phyloP scores from a whole-genome alignment of 1,284 basidiomycete genomes.

The Ceratobasidium theobromae region DNA sequence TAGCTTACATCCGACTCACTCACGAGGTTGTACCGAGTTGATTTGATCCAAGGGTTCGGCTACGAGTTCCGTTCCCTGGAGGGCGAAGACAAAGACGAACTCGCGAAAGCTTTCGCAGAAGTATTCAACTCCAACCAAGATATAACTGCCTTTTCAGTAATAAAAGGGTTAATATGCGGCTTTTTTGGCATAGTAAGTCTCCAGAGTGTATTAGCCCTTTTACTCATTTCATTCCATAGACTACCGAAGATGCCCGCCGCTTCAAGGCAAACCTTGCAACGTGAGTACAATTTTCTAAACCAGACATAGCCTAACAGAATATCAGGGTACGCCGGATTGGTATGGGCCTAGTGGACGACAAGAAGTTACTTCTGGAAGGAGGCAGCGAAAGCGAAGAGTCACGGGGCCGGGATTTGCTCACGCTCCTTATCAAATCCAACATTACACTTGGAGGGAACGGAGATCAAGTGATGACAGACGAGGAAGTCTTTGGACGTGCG shows the following conservation, averaged over 20 bases:
- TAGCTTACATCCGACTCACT: neutral
- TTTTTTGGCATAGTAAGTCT: constrained; percentile 11
- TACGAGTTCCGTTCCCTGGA: constrained; percentile 57
- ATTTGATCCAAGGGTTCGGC: constrained; percentile 49
- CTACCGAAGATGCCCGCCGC: neutral
- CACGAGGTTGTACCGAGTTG: neutral
- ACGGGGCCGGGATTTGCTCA: constrained; percentile 50
- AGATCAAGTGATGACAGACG: constrained; percentile 63
- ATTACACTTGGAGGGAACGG: constrained; percentile 59
- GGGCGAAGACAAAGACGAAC: constrained; percentile 44
- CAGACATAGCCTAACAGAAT: neutral
- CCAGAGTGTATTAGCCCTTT: constrained; percentile 36
- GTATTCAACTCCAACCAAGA: constrained; percentile 37
- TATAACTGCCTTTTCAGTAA: constrained; percentile 15
- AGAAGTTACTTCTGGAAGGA: constrained; percentile 43
- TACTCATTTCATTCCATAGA: constrained; percentile 31
- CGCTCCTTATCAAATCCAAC: constrained; percentile 62
- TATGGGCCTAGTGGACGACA: constrained; percentile 37
- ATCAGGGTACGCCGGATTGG: constrained; percentile 12
- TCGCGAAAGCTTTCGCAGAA: constrained; percentile 47
- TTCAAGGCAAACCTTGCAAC: neutral
- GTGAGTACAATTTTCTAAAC: neutral
- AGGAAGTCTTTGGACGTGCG: constrained; percentile 72
- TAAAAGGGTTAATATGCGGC: constrained; percentile 4
- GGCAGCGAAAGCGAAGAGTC: constrained; percentile 36